Conservation (phyloP, 257 asterid species). For the Primulina eburnea region DNA sequence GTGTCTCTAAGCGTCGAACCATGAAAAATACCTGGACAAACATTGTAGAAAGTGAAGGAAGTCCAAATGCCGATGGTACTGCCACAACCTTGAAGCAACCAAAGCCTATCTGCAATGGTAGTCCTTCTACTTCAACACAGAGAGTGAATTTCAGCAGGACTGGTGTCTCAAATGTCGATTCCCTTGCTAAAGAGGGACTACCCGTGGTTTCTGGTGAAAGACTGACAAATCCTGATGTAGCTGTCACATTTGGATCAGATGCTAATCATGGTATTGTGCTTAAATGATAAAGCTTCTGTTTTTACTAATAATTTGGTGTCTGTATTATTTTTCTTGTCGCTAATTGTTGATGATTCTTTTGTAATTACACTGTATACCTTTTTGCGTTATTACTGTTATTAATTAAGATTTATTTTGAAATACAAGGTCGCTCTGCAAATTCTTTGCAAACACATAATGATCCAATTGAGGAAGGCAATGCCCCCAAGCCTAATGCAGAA, state of each 20-base stretch:
- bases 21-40: slow-evolving; percentile 23
- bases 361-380: neutral
- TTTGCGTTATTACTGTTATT: neutral
- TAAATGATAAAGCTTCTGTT: slow-evolving; percentile 18
- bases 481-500: slow-evolving; percentile 43
- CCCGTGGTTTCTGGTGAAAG: slow-evolving; percentile 47
- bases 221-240: slow-evolving; percentile 38
- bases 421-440: slow-evolving; percentile 49
- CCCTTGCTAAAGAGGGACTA: slow-evolving; percentile 44
- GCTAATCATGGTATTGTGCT: slow-evolving; percentile 44
- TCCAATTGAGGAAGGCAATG: slow-evolving; percentile 43
- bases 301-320: neutral
- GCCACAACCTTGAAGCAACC: slow-evolving; percentile 45
- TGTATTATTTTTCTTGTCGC: neutral
- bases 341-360: slow-evolving; percentile 7
- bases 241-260: slow-evolving; percentile 44
- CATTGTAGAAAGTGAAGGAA: slow-evolving; percentile 58
- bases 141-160: slow-evolving; percentile 39
- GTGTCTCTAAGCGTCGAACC: slow-evolving; percentile 37
- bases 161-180: slow-evolving; percentile 45
- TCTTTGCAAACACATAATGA: slow-evolving; percentile 45
- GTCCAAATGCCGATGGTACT: slow-evolving; percentile 49
- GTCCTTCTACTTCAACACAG: slow-evolving; percentile 48
- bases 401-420: slow-evolving; percentile 29
- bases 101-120: slow-evolving; percentile 57